Percentiles rank a stretch among this genome's conserved stretches.
These are phyloP conservation scores for Globisporangium spiculum DNA, from an alignment of 352 stramenopile genomes.

Conservation along the genomic window DNA sequence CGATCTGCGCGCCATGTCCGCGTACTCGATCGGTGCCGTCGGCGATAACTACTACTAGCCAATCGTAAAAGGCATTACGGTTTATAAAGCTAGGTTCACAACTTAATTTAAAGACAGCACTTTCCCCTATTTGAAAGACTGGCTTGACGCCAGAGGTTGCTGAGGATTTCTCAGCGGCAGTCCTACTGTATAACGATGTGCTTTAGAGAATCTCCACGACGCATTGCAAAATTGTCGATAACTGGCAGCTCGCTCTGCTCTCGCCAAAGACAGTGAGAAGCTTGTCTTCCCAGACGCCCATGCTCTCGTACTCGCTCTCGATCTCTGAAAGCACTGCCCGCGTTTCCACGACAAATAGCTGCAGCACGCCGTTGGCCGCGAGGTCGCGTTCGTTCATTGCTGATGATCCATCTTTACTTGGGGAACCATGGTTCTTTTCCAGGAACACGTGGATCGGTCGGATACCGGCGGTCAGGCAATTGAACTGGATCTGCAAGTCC, in stretches of 20 bases:
- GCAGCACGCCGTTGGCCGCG: slow-evolving; percentile 40
- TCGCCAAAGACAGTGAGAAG: slow-evolving; percentile 62
- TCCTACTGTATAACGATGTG: no score
- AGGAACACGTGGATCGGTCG: slow-evolving; percentile 48
- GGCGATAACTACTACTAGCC: slow-evolving; percentile 41
- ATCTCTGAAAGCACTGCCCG: slow-evolving; percentile 35
- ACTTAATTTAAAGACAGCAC: slow-evolving; percentile 9
- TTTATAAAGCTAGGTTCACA: not conserved
- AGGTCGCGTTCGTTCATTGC: slow-evolving; percentile 28
- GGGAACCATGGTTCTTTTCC: slow-evolving; percentile 15
- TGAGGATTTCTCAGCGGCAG: not conserved
- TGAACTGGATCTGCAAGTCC: slow-evolving; percentile 65
- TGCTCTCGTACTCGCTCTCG: slow-evolving; percentile 59
- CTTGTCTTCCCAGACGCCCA: slow-evolving; percentile 63
- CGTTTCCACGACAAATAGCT: slow-evolving; percentile 48
- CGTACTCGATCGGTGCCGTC: slow-evolving; percentile 44
- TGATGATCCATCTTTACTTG: not conserved
- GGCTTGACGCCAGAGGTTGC: not conserved
- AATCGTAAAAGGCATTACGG: not conserved
- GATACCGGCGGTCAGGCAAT: slow-evolving; percentile 45
- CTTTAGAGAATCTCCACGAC: slow-evolving; percentile 31
- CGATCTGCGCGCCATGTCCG: slow-evolving; percentile 54
- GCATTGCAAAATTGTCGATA: slow-evolving; percentile 41
- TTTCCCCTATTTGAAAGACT: not conserved
- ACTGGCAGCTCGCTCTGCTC: slow-evolving; percentile 61